phyloP scores from a whole-genome alignment of 1,139 yeast genomes.

The Spathaspora sp. region DNA sequence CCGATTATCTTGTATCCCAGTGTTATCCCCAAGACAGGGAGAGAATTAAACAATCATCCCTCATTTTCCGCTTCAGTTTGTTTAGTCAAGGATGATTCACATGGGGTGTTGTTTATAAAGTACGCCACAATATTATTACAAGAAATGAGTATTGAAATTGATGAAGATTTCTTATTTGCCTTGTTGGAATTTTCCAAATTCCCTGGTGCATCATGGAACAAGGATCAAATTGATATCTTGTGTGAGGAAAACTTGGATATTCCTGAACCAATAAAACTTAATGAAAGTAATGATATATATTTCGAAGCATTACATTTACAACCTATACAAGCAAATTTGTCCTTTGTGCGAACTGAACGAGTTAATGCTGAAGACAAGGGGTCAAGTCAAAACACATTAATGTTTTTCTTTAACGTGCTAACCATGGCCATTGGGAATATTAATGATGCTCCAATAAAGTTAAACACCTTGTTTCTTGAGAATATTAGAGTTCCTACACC shows the following conservation, averaged over 20 bases:
- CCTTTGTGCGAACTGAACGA: slow-evolving; percentile 89
- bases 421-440: slow-evolving; percentile 98
- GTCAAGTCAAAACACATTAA: slow-evolving; percentile 61
- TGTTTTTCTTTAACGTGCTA: slow-evolving; percentile 78
- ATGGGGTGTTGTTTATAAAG: slow-evolving; percentile 87
- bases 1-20: slow-evolving; percentile 93
- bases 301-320: slow-evolving; percentile 92
- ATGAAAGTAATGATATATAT: slow-evolving; percentile 71
- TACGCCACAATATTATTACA: slow-evolving; percentile 88
- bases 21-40: slow-evolving; percentile 79
- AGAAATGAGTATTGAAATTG: slow-evolving; percentile 88
- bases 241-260: slow-evolving; percentile 64
- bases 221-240: slow-evolving; percentile 45
- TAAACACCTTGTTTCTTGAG: slow-evolving; percentile 85
- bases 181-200: slow-evolving; percentile 72
- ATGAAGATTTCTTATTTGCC: slow-evolving; percentile 89
- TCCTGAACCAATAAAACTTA: slow-evolving; percentile 68
- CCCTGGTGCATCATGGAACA: slow-evolving; percentile 72
- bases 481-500: slow-evolving; percentile 87
- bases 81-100: slow-evolving; percentile 80
- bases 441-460: slow-evolving; percentile 91
- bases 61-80: slow-evolving; percentile 84
- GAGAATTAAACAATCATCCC: slow-evolving; percentile 88
- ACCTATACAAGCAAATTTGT: slow-evolving; percentile 83
- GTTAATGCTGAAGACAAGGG: slow-evolving; percentile 60